Base-by-base conservation (phyloP, 2,329 filamentous ascomycete species). In the Mycosphaerelloides madeirae region DNA sequence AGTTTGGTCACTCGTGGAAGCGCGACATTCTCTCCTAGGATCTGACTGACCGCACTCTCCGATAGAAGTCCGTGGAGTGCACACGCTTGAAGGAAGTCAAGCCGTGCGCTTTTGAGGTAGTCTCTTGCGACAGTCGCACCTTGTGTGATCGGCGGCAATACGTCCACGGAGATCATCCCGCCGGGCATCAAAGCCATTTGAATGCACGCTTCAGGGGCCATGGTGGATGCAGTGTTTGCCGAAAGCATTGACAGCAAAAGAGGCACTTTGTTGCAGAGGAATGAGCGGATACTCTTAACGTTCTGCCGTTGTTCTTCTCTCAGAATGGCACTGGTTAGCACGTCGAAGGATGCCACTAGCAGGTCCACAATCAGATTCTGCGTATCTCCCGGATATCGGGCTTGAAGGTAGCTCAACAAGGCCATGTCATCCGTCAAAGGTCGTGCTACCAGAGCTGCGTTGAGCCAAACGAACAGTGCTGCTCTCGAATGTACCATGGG, bases 71-170 rank as follows among this genome's bases (percentile, higher is more conserved):
- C 81, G 64, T 97, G 90, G 31, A 96, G 75, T 43, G 87, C 87
- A 62, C 93, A 98, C 1, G 91, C 83, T 52, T 94, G 93, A 31
- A 95, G 79, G 54, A 97, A 97, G 49, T 96, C 73, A 68, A 85
- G 85, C 19, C 83, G 78, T 20, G 87, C 87, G 48, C 82, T 78
- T 20, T 80, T 78, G 2, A 85, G 70, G 29, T 77, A 73, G 41
- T 76, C 78, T 41, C 75, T 79, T 11, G 66, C 70, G 28, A 69
- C 69, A 62, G 74, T 73, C 16, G 70, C 68, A 16, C 80, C 78
- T 40, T 79, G 74, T 47, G 83, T 82, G 56, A 81, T 76, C 38
- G 79, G 78, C 9, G 81, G 81, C 42, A 84, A 75, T 0, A 81
- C 79, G 3, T 81, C 80, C 52, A 85, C 84, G 44, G 84, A 80